A percentile compares a stretch with the other conserved stretches of the same genome.
Conservation (phyloP, 148 eudicot genomes). For the Oxyria digyna region DNA sequence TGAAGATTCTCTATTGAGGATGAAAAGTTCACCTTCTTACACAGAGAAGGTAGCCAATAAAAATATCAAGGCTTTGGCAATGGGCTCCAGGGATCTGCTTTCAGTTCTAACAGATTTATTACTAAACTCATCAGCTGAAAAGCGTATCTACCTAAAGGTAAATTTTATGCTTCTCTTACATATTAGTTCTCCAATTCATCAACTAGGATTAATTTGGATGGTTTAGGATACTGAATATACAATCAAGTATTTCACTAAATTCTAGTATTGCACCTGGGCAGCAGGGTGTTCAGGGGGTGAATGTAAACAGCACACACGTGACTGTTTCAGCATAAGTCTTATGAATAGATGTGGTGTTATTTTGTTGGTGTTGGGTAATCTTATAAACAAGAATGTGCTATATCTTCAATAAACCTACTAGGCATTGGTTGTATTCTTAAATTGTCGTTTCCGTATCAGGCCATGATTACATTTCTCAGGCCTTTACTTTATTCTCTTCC, state of each 20-base stretch:
- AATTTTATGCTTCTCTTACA: not conserved
- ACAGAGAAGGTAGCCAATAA: constrained; percentile 38
- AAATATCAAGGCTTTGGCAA: constrained; percentile 46
- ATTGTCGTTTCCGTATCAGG: not conserved
- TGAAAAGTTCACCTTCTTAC: constrained; percentile 18
- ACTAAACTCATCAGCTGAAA: constrained; percentile 35
- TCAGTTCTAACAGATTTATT: constrained; percentile 39
- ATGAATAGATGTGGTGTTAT: not conserved
- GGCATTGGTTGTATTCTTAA: not conserved
- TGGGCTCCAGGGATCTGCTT: constrained; percentile 48
- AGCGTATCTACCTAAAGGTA: constrained; percentile 51
- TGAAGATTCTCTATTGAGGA: constrained; percentile 20
- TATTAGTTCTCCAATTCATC: not conserved
- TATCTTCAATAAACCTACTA: not conserved
- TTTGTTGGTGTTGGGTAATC: not conserved
- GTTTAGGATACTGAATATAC: not conserved
- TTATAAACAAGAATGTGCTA: not conserved
- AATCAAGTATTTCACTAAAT: not conserved
- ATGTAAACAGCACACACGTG: not conserved
- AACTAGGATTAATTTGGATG: not conserved
- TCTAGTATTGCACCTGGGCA: not conserved
- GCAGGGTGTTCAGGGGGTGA: not conserved
- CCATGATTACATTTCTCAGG: not conserved
- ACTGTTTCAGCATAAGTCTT: not conserved
- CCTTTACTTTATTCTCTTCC: constrained; percentile 8